Percentiles rank a stretch among this genome's conserved stretches.
Evolutionary conservation across 768 basidiomycete genomes (phyloP).

Genomic region (Collybia nuda): DNA sequence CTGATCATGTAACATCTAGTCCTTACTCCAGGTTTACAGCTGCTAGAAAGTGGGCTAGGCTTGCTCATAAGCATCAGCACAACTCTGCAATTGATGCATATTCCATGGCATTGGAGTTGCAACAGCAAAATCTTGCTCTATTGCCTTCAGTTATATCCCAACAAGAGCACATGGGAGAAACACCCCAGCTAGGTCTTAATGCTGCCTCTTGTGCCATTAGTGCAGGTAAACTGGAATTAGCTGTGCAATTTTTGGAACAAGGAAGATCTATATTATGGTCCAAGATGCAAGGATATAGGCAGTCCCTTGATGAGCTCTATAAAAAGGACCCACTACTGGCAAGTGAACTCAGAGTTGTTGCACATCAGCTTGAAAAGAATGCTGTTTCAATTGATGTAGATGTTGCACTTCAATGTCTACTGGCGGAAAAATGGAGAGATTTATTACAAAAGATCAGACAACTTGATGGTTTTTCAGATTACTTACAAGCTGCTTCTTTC

Average conservation of each 20-base stretch:
- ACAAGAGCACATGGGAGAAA: neutral
- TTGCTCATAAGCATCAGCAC: neutral
- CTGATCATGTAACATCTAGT: neutral
- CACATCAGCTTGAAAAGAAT: neutral
- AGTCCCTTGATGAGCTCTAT: neutral
- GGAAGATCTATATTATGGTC: neutral
- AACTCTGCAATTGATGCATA: neutral
- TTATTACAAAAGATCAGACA: neutral
- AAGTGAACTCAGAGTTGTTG: neutral
- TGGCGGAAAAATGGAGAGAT: neutral
- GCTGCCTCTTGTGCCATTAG: neutral
- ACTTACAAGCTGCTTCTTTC: neutral
- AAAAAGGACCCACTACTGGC: neutral
- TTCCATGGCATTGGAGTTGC: neutral
- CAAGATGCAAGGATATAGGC: neutral
- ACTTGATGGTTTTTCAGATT: neutral
- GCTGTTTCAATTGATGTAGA: neutral
- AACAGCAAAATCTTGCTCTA: neutral
- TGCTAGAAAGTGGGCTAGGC: neutral
- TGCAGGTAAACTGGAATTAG: neutral
- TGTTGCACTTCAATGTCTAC: neutral
- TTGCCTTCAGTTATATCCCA: neutral
- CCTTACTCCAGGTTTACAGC: neutral
- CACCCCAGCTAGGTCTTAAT: neutral
- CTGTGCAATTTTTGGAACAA: neutral